These are phyloP conservation scores for Sparassis latifolia DNA, from an alignment of 1,284 basidiomycete genomes.

Conservation along the genomic window DNA sequence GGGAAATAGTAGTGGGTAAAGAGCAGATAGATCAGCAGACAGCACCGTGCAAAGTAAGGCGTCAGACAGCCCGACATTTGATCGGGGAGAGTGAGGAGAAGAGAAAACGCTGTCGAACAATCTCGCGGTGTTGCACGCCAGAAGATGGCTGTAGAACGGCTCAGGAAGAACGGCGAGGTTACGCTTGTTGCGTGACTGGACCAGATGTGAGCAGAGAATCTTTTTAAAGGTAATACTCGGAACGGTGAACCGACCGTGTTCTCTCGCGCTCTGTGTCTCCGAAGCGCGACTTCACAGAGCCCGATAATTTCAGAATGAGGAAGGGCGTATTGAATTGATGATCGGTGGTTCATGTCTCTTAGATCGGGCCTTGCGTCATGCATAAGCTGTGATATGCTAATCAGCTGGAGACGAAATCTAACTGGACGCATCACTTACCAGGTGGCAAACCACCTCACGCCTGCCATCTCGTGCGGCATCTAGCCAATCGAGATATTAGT, in stretches of 20 bases:
- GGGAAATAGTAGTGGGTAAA: constrained; percentile 53
- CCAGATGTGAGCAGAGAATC: constrained; percentile 1
- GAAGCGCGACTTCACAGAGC: constrained; percentile 60
- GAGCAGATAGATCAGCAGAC: constrained; percentile 38
- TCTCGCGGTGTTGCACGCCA: not conserved
- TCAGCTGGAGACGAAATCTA: not conserved
- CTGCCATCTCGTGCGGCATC: constrained; percentile 70
- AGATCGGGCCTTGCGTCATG: constrained; percentile 67
- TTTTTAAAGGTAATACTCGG: not conserved
- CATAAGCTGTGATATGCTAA: constrained; percentile 37
- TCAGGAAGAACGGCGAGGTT: constrained; percentile 16
- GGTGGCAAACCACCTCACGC: constrained; percentile 49
- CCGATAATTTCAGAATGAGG: constrained; percentile 55
- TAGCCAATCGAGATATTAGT: constrained; percentile 23
- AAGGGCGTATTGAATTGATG: constrained; percentile 60
- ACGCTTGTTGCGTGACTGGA: constrained; percentile 19
- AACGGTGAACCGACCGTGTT: constrained; percentile 35
- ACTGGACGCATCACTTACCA: constrained; percentile 38
- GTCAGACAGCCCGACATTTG: constrained; percentile 18
- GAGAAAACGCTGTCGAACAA: no score
- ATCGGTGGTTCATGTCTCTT: constrained; percentile 60
- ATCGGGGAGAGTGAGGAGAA: no score
- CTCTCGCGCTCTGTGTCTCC: constrained; percentile 51
- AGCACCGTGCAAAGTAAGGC: constrained; percentile 47
- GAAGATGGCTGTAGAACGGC: constrained; percentile 8